A percentile compares a stretch with the other conserved stretches of the same genome.
Evolutionary conservation across 495 filamentous ascomycete genomes (phyloP).

Genomic region (Aspergillus olivimuriae): DNA sequence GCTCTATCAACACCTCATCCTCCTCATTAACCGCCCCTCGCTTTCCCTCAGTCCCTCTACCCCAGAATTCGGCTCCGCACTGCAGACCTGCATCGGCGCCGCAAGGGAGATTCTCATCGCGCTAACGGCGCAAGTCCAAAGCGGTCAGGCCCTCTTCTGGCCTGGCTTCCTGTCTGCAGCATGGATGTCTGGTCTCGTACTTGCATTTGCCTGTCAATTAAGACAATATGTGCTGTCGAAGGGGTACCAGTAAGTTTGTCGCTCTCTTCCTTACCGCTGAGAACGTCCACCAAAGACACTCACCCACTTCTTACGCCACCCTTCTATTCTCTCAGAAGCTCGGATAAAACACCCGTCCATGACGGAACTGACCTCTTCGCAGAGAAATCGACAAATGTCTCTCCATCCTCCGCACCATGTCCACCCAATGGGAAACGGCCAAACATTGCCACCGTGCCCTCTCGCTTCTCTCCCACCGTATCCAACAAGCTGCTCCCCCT

Average conservation of each 20-base stretch:
- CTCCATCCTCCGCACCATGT: slow-evolving; percentile 28
- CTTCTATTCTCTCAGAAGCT: too few relatives aligned
- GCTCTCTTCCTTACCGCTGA: not conserved
- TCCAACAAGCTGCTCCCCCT: slow-evolving; percentile 7
- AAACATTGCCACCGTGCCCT: slow-evolving; percentile 32
- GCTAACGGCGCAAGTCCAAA: slow-evolving; percentile 24
- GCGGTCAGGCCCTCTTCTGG: slow-evolving; percentile 33
- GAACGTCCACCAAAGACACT: not conserved
- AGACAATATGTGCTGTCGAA: slow-evolving; percentile 32
- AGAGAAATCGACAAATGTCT: slow-evolving; percentile 33
- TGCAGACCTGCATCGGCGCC: slow-evolving; percentile 37
- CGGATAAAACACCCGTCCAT: too few relatives aligned
- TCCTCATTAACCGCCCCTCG: slow-evolving; percentile 52
- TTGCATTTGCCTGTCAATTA: slow-evolving; percentile 37
- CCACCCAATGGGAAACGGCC: slow-evolving; percentile 35
- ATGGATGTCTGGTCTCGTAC: slow-evolving; percentile 35
- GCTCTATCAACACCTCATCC: slow-evolving; percentile 60
- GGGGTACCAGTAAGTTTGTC: slow-evolving; percentile 24
- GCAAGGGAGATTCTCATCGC: slow-evolving; percentile 31
- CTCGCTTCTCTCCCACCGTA: slow-evolving; percentile 21
- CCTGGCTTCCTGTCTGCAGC: slow-evolving; percentile 35
- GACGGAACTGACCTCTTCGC: too few relatives aligned
- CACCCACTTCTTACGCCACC: too few relatives aligned
- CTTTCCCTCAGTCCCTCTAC: slow-evolving; percentile 28
- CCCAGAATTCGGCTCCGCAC: slow-evolving; percentile 32